Base-by-base conservation (phyloP, 768 basidiomycete genomes). In the Kwoniella mangroviensis region DNA sequence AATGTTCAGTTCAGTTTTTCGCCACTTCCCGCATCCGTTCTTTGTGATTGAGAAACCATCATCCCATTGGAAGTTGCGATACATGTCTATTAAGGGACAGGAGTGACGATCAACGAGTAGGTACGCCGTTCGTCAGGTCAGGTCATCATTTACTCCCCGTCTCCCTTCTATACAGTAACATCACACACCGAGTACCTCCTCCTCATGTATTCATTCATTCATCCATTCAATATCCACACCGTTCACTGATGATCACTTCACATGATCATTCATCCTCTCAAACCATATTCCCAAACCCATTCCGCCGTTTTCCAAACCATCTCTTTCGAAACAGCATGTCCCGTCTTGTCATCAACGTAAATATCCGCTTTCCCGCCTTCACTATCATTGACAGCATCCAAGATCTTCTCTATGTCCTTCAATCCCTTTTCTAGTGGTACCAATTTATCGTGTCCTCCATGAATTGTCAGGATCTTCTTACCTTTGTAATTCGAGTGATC, bases 381-480 rank as follows among this genome's bases (percentile, higher is more conserved):
- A 0, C 89, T 89, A 0, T 89, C 87, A 43, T 87, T 84, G 41
- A 60, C 51, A 0, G 65, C 64, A 9, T 45, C 56, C 60, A 63
- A 2, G 7, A 92, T 79, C 0, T 73, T 79, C 3, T 88, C 85
- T 0, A 91, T 87, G 81, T 91, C 91, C 19, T 82, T 80, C 71
- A 86, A 58, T 65, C 88, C 88, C 19, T 86, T 85, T n/a, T 75
- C 74, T 86, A 88, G 89, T 12, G 91, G 91, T 19, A 93, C 92
- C 17, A 91, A 75, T 53, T 76, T 82, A 81, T 94, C 92, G 22
- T 83, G 85, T 65, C 74, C 87, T 0, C 92, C 92, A 0, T 89
- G 88, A 3, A 94, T 81, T 2, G 91, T 88, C 5, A 94, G 85
- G 15, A 94, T 86, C 75, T 88, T 88, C 84, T 92, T 93, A 0